Evolutionary conservation across 768 basidiomycete genomes (phyloP).

Genomic region (Rhizopogon rudus): DNA sequence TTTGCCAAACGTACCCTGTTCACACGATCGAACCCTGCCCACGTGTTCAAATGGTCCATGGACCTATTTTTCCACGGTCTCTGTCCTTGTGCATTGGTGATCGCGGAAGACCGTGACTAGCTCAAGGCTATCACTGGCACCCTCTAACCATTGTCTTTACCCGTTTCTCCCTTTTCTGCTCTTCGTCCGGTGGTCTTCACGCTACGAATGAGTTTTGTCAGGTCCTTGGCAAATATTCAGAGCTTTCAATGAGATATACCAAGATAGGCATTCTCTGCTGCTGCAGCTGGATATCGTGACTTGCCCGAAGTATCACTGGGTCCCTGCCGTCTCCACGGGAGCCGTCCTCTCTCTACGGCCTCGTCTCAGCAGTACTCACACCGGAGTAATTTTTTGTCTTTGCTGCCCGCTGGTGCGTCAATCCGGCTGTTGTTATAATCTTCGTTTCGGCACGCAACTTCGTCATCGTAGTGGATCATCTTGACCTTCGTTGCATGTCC

Average conservation of each 20-base stretch:
- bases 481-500: background rate
- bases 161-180: background rate
- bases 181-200: background rate
- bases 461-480: background rate
- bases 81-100: too few relatives aligned
- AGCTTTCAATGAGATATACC: slow-evolving; percentile 11
- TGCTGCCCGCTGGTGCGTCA: background rate
- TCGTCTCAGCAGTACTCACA: background rate
- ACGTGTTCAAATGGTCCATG: slow-evolving; percentile 2
- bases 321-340: background rate
- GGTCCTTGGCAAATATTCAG: background rate
- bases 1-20: slow-evolving; percentile 2
- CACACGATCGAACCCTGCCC: slow-evolving; percentile 2
- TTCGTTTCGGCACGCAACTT: background rate
- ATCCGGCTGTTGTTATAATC: background rate
- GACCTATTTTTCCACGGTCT: background rate
- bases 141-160: too few relatives aligned
- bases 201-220: background rate
- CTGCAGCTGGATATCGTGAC: slow-evolving; percentile 2
- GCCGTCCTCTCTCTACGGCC: slow-evolving; percentile 1
- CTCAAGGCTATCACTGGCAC: too few relatives aligned
- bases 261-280: slow-evolving; percentile 17
- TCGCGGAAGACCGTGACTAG: too few relatives aligned
- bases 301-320: background rate
- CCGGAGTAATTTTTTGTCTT: background rate